phyloP scores from a whole-genome alignment of 306 rosid genomes.

The Potentilla sterilis region DNA sequence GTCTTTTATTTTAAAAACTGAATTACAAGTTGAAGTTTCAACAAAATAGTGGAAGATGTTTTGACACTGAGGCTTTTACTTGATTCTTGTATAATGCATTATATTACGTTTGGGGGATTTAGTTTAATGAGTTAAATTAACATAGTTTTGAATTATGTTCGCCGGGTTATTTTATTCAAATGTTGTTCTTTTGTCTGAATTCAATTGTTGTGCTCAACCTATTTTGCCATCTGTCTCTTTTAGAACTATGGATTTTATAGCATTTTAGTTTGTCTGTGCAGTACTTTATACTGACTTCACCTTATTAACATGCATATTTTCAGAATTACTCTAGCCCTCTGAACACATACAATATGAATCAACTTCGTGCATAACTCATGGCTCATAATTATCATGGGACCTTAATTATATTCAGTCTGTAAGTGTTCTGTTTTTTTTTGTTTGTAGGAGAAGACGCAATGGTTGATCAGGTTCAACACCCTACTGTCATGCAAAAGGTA shows the following conservation, averaged over 20 bases:
- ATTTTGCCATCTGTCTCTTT: neutral
- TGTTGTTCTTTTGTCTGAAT: neutral
- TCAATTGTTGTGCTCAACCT: neutral
- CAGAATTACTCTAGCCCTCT: too few relatives aligned
- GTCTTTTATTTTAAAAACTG: too few relatives aligned
- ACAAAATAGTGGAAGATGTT: too few relatives aligned
- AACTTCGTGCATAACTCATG: too few relatives aligned
- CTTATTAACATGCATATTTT: too few relatives aligned
- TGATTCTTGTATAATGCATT: too few relatives aligned
- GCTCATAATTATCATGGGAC: neutral
- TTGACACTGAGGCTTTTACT: too few relatives aligned
- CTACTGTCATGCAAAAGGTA: conserved; percentile 69
- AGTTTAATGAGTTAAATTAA: too few relatives aligned
- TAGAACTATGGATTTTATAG: neutral
- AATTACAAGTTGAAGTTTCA: too few relatives aligned
- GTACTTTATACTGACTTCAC: neutral
- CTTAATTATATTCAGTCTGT: neutral
- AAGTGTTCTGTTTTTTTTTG: neutral
- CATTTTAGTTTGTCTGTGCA: neutral
- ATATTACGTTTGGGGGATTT: neutral
- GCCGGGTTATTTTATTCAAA: neutral
- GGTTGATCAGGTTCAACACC: conserved; percentile 84
- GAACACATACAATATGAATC: too few relatives aligned
- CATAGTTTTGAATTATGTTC: too few relatives aligned
- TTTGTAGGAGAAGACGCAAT: conserved; percentile 45